A percentile compares a stretch with the other conserved stretches of the same genome.
Evolutionary conservation across 345 rosid genomes (phyloP).

Genomic region (Eucalyptus paniculata): DNA sequence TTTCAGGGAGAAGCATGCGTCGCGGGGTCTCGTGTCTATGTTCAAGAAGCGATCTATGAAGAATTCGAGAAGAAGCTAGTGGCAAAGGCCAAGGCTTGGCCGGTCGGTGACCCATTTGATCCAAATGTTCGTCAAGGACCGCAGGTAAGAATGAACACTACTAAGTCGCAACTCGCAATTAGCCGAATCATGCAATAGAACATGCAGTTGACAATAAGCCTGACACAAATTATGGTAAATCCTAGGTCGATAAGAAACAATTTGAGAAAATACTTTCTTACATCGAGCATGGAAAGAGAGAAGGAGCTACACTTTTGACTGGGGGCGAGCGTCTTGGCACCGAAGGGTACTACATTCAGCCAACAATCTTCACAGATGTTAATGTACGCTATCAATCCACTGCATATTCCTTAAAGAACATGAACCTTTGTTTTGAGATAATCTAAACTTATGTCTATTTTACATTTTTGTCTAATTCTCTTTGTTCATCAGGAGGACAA

Average conservation of each 20-base stretch:
- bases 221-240: neutral
- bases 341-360: slow-evolving; percentile 60
- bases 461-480: too few species aligned
- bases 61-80: slow-evolving; percentile 33
- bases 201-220: neutral
- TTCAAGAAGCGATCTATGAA: slow-evolving; percentile 69
- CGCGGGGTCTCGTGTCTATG: slow-evolving; percentile 67
- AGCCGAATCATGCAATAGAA: fast-evolving
- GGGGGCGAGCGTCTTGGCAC: slow-evolving; percentile 39
- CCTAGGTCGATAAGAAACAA: slow-evolving; percentile 43
- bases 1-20: slow-evolving; percentile 64
- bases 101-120: slow-evolving; percentile 72
- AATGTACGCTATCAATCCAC: slow-evolving; percentile 12
- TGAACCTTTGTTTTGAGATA: neutral
- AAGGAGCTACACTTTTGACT: slow-evolving; percentile 52
- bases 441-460: neutral
- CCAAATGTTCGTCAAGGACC: slow-evolving; percentile 43
- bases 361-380: slow-evolving; percentile 61
- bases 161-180: neutral
- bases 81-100: slow-evolving; percentile 41
- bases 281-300: slow-evolving; percentile 54
- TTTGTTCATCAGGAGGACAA: slow-evolving; percentile 34
- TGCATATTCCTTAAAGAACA: neutral
- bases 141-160: slow-evolving; percentile 25
- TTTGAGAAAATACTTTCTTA: slow-evolving; percentile 42